phyloP scores from a whole-genome alignment of 768 basidiomycete species.

The Psilocybe cubensis region DNA sequence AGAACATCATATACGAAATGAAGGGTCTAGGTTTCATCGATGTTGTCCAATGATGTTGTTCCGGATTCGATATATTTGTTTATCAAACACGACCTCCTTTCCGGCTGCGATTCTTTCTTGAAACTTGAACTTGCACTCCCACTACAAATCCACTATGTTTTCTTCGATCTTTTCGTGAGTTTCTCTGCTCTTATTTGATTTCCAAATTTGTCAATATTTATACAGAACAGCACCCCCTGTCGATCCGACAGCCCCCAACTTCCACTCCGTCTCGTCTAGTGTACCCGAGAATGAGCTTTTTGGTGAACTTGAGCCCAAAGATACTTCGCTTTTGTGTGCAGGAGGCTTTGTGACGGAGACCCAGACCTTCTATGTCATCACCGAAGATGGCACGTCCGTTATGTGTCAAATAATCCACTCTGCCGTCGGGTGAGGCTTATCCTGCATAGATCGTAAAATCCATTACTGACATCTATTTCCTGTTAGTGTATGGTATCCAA shows the following conservation, averaged over 20 bases:
- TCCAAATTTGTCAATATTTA: slow-evolving; percentile 17
- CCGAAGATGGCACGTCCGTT: slow-evolving; percentile 77
- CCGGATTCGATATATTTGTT: slow-evolving; percentile 11
- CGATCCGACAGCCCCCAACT: slow-evolving; percentile 74
- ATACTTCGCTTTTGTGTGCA: slow-evolving; percentile 82
- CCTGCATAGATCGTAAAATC: slow-evolving; percentile 11
- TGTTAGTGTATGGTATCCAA: slow-evolving; percentile 87
- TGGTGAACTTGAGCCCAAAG: slow-evolving; percentile 75
- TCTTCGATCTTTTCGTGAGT: slow-evolving; percentile 81
- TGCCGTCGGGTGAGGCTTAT: slow-evolving; percentile 73
- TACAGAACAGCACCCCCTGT: slow-evolving; percentile 56
- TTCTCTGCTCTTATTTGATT: slow-evolving; percentile 2
- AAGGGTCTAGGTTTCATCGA: slow-evolving; percentile 16
- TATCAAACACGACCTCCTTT: slow-evolving; percentile 9
- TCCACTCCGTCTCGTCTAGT: slow-evolving; percentile 79
- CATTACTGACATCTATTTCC: slow-evolving; percentile 4
- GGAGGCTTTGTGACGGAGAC: slow-evolving; percentile 92
- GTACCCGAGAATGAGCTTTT: slow-evolving; percentile 60
- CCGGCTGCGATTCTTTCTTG: slow-evolving; percentile 7
- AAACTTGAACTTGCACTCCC: slow-evolving; percentile 20
- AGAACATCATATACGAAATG: neutral
- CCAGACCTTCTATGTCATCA: slow-evolving; percentile 81
- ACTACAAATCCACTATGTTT: slow-evolving; percentile 70
- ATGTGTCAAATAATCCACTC: slow-evolving; percentile 91
- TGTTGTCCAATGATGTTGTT: slow-evolving; percentile 18